phyloP scores from a whole-genome alignment of 768 basidiomycete genomes.

The Steccherinum ochraceum region DNA sequence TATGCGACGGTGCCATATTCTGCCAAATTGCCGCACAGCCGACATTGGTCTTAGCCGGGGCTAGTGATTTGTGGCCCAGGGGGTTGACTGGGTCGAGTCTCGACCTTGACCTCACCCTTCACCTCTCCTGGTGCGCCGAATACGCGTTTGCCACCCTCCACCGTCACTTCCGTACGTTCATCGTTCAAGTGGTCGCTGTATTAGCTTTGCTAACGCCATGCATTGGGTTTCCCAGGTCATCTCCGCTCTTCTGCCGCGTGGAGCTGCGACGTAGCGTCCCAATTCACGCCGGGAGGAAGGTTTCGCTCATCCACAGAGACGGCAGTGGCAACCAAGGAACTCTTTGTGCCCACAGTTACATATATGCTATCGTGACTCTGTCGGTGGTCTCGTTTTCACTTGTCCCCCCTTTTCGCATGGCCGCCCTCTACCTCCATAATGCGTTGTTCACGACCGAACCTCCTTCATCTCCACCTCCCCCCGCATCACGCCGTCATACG shows the following conservation, averaged over 20 bases:
- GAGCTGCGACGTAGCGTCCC: neutral
- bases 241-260: neutral
- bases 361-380: neutral
- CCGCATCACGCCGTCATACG: constrained; percentile 2
- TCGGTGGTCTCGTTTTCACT: neutral
- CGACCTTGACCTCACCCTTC: no score
- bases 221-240: neutral
- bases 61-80: neutral
- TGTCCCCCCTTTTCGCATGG: constrained; percentile 33
- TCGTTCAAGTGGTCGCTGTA: no score
- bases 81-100: no score
- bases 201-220: neutral
- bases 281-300: neutral
- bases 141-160: neutral
- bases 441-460: constrained; percentile 33
- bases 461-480: constrained; percentile 12
- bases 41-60: neutral
- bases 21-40: neutral
- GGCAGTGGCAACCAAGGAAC: neutral
- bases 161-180: neutral
- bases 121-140: neutral
- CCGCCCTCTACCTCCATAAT: constrained; percentile 54
- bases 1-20: neutral
- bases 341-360: neutral
- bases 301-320: neutral